phyloP scores from a whole-genome alignment of 2,329 filamentous ascomycete genomes.

The Arthrobotrys iridis region DNA sequence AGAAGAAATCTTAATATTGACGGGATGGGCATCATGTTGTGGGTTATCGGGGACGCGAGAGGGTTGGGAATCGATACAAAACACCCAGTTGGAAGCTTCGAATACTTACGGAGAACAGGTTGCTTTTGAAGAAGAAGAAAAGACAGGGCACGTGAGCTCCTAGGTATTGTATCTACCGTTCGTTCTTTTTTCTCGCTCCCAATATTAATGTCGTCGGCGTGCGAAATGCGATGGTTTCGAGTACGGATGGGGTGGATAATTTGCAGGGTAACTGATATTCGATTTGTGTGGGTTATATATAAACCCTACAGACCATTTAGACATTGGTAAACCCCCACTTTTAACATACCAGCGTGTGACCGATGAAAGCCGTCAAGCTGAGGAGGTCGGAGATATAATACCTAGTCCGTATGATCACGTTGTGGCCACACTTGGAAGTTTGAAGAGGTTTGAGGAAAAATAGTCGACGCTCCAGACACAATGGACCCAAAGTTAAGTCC shows the following conservation, averaged over 20 bases:
- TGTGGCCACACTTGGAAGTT: not conserved
- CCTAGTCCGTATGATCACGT: conserved; percentile 12
- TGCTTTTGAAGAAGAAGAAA: conserved; percentile 15
- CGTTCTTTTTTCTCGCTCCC: no score
- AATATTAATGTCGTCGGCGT: not conserved
- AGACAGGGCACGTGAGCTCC: not conserved
- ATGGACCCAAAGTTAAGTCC: not conserved
- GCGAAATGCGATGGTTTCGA: no score
- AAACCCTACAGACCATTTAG: not conserved
- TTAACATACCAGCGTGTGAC: not conserved
- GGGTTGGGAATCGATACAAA: not conserved
- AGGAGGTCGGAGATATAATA: conserved; percentile 6
- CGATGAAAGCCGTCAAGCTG: not conserved
- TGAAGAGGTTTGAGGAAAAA: not conserved
- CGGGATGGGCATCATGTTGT: not conserved
- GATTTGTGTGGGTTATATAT: not conserved
- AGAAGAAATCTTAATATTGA: not conserved
- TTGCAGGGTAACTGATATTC: not conserved
- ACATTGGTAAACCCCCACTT: conserved; percentile 21
- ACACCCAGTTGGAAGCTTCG: not conserved
- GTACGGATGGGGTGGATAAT: not conserved
- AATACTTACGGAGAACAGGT: conserved; percentile 1
- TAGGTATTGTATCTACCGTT: not conserved
- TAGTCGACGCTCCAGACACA: not conserved
- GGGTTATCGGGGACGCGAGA: not conserved